A percentile compares a stretch with the other conserved stretches of the same genome.
Evolutionary conservation across 2,329 filamentous ascomycete genomes (phyloP).

Genomic region (Aspergillus ibericus): DNA sequence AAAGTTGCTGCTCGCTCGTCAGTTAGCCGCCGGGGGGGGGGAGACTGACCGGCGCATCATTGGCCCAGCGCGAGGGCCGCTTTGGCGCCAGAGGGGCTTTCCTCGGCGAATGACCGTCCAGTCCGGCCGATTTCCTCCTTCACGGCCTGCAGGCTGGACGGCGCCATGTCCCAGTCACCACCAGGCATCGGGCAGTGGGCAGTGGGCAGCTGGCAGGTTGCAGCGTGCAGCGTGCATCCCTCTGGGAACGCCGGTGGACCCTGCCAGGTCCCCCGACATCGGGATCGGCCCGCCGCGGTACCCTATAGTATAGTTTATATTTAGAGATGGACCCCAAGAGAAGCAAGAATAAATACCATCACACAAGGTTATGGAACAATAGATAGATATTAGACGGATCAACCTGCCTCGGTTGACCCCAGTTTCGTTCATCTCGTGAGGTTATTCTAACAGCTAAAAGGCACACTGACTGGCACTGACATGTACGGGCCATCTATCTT

Average conservation of each 20-base stretch:
- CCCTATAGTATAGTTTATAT: neutral
- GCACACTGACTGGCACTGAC: neutral
- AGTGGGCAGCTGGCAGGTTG: neutral
- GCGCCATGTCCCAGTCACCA: neutral
- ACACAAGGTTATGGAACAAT: no score
- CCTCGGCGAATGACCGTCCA: constrained; percentile 7
- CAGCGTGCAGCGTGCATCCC: no score
- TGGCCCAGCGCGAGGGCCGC: constrained; percentile 12
- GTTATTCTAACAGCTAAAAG: neutral
- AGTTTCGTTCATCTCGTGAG: neutral
- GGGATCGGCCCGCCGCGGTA: neutral
- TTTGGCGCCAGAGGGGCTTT: constrained; percentile 9
- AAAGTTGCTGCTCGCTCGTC: constrained; percentile 7
- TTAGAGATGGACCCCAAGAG: no score
- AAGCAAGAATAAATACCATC: no score
- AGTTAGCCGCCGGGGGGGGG: constrained; percentile 19
- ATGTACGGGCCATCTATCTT: neutral
- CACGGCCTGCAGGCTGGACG: neutral
- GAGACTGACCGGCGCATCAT: constrained; percentile 15
- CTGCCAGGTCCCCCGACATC: neutral
- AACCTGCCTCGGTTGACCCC: neutral
- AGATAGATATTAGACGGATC: neutral
- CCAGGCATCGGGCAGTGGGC: neutral
- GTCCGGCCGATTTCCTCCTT: neutral
- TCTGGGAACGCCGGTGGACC: neutral